Conservation (phyloP, 805 yeast genomes). For the Metschnikowia noctiluminum region DNA sequence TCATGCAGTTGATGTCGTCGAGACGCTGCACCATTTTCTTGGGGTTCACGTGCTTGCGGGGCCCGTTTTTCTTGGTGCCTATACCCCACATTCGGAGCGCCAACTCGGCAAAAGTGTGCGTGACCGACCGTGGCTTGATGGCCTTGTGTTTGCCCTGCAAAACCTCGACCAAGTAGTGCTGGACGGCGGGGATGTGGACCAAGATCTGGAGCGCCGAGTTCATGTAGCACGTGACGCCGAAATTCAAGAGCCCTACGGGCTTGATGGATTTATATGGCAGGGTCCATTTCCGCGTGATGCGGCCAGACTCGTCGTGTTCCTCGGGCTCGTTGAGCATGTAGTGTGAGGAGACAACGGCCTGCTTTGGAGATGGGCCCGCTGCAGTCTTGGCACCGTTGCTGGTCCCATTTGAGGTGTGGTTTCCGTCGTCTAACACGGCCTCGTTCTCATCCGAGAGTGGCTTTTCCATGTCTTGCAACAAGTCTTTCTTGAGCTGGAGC, state of each 20-base stretch:
- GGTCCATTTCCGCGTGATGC: slow-evolving; percentile 68
- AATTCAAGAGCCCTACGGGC: slow-evolving; percentile 76
- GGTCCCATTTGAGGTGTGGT: neutral
- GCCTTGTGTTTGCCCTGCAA: slow-evolving; percentile 46
- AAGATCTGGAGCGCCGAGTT: slow-evolving; percentile 91
- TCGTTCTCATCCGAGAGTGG: slow-evolving; percentile 13
- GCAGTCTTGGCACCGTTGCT: neutral
- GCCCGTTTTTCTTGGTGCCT: slow-evolving; percentile 30
- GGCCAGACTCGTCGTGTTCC: slow-evolving; percentile 63
- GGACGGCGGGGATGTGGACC: slow-evolving; percentile 86
- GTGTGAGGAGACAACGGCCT: slow-evolving; percentile 26
- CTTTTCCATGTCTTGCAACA: slow-evolving; percentile 13
- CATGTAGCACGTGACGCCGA: slow-evolving; percentile 96
- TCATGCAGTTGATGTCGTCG: slow-evolving; percentile 89
- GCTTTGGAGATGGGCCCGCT: neutral
- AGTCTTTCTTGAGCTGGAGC: slow-evolving; percentile 16
- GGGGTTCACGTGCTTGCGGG: slow-evolving; percentile 61
- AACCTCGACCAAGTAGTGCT: slow-evolving; percentile 74
- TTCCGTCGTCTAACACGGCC: neutral
- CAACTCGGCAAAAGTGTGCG: slow-evolving; percentile 65
- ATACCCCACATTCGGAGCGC: slow-evolving; percentile 65
- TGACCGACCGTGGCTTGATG: slow-evolving; percentile 56
- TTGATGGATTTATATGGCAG: slow-evolving; percentile 46
- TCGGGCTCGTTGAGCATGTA: slow-evolving; percentile 55
- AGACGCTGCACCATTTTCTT: slow-evolving; percentile 65